A percentile compares a stretch with the other conserved stretches of the same genome.
Conservation (phyloP, 2,329 filamentous ascomycete genomes). For the Fusarium newnesense region DNA sequence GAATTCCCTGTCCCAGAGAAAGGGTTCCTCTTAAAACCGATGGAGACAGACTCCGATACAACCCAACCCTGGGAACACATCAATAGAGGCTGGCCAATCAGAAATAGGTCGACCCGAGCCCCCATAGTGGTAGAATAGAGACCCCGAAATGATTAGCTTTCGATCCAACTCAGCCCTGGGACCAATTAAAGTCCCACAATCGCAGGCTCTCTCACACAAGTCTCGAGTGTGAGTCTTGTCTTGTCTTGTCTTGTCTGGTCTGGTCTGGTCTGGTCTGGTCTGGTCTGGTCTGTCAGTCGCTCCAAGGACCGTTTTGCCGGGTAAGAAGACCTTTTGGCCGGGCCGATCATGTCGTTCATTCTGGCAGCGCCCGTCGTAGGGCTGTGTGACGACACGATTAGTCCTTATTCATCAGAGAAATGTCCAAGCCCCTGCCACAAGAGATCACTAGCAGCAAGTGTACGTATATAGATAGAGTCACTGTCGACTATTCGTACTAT, state of each 20-base stretch:
- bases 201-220: slow-evolving; percentile 23
- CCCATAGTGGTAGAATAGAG: background rate
- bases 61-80: slow-evolving; percentile 17
- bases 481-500: slow-evolving; percentile 25
- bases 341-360: slow-evolving; percentile 37
- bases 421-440: slow-evolving; percentile 13
- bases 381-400: slow-evolving; percentile 45
- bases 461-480: background rate
- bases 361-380: slow-evolving; percentile 42
- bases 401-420: background rate
- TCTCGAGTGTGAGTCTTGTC: background rate
- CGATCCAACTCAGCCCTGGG: background rate
- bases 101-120: background rate
- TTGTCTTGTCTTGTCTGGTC: background rate
- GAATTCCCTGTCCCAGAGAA: slow-evolving; percentile 7
- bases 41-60: slow-evolving; percentile 11
- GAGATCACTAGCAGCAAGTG: background rate
- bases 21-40: slow-evolving; percentile 7
- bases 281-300: slow-evolving; percentile 11
- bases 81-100: slow-evolving; percentile 13
- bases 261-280: background rate
- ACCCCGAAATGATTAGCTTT: slow-evolving; percentile 20
- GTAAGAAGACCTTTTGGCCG: slow-evolving; percentile 35
- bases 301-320: slow-evolving; percentile 36
- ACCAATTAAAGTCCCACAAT: slow-evolving; percentile 31